Evolutionary conservation across 1,139 yeast genomes (phyloP).

Genomic region (Blastobotrys capitulatus): DNA sequence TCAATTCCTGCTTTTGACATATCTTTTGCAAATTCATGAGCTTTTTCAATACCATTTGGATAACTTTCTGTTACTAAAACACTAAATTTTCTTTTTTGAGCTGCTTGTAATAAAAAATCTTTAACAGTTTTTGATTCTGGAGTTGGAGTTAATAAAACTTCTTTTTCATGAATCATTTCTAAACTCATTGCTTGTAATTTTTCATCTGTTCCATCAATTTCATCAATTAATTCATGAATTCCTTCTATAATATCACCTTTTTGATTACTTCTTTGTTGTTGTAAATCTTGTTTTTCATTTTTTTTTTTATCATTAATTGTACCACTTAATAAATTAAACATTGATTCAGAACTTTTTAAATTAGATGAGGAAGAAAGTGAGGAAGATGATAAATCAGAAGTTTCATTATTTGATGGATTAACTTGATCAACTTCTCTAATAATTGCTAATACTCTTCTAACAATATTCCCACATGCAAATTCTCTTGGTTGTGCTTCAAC

Average conservation of each 20-base stretch:
- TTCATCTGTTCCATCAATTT: slow-evolving; percentile 82
- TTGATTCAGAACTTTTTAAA: slow-evolving; percentile 38
- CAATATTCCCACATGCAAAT: slow-evolving; percentile 83
- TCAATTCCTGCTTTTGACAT: slow-evolving; percentile 84
- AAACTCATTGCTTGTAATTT: slow-evolving; percentile 86
- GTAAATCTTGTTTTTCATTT: slow-evolving; percentile 12
- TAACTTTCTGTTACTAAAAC: slow-evolving; percentile 89
- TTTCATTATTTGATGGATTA: slow-evolving; percentile 2
- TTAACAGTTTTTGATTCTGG: slow-evolving; percentile 88
- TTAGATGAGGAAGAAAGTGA: too few relatives aligned
- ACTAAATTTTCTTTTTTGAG: slow-evolving; percentile 84
- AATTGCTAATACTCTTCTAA: slow-evolving; percentile 81
- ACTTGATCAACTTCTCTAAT: slow-evolving; percentile 78
- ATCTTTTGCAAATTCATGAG: slow-evolving; percentile 74
- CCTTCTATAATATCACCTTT: slow-evolving; percentile 86
- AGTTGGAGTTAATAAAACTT: slow-evolving; percentile 85
- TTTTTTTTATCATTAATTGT: slow-evolving; percentile 11
- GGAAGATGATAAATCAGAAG: background rate
- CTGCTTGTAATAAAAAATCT: slow-evolving; percentile 79
- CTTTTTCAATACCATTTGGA: slow-evolving; percentile 74
- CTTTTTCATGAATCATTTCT: slow-evolving; percentile 93
- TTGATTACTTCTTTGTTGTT: slow-evolving; percentile 2
- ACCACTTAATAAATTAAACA: slow-evolving; percentile 75
- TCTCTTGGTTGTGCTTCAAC: slow-evolving; percentile 48
- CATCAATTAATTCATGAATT: slow-evolving; percentile 88